phyloP scores from a whole-genome alignment of 305 asterid genomes.

The Fraxinus ornus region DNA sequence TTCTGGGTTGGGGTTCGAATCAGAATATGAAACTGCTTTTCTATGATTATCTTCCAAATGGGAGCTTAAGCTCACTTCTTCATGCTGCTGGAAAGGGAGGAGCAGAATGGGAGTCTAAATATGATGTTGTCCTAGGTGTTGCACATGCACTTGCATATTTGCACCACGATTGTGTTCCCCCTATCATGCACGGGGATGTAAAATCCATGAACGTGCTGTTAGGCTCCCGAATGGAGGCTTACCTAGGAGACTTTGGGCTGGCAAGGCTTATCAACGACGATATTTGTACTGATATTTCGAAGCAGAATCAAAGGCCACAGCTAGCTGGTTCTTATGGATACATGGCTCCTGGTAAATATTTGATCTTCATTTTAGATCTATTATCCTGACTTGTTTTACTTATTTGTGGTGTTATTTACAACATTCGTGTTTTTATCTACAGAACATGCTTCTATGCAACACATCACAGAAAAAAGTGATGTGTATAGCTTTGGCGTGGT shows the following conservation, averaged over 20 bases:
- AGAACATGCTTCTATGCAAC: constrained; percentile 83
- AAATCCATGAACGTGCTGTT: constrained; percentile 91
- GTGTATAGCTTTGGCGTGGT: constrained; percentile 89
- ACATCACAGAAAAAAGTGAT: constrained; percentile 83
- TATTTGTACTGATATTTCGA: constrained; percentile 32
- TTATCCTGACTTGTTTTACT: background rate
- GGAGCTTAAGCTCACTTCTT: constrained; percentile 89
- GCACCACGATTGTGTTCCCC: constrained; percentile 92
- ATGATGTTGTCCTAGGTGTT: constrained; percentile 61
- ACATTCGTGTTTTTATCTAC: constrained; percentile 18
- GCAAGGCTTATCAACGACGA: constrained; percentile 56
- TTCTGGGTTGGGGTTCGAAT: constrained; percentile 89
- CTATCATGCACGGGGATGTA: constrained; percentile 95
- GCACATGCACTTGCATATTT: constrained; percentile 87
- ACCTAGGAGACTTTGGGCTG: constrained; percentile 88
- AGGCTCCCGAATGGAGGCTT: constrained; percentile 74
- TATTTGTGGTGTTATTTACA: background rate
- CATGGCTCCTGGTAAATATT: constrained; percentile 91
- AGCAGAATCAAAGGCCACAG: constrained; percentile 69
- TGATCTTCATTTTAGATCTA: background rate
- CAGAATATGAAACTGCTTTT: constrained; percentile 66
- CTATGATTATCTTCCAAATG: constrained; percentile 89
- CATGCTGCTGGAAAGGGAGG: constrained; percentile 86
- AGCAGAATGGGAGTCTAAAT: constrained; percentile 83
- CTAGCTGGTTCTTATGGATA: constrained; percentile 96